Evolutionary conservation across 345 rosid genomes (phyloP).

Genomic region (Populus deltoides): DNA sequence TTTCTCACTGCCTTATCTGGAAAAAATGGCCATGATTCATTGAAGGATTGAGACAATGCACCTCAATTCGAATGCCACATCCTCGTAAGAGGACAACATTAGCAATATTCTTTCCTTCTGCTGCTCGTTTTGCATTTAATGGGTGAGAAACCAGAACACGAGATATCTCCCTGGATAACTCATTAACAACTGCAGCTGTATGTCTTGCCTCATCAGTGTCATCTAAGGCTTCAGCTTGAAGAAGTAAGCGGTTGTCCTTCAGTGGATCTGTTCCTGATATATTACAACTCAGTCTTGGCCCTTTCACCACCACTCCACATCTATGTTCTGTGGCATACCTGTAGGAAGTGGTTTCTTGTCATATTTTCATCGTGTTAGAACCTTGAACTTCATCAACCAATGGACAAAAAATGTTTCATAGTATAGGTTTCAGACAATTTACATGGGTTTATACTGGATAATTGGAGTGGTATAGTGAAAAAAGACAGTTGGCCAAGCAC

Average conservation of each 20-base stretch:
- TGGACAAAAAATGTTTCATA: background rate
- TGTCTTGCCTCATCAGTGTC: conserved; percentile 81
- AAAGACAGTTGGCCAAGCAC: background rate
- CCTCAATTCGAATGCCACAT: conserved; percentile 96
- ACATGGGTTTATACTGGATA: background rate
- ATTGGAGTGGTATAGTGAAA: background rate
- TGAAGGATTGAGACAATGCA: conserved; percentile 17
- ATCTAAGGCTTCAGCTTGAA: conserved; percentile 76
- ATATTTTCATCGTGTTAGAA: conserved; percentile 4
- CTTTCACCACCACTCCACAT: conserved; percentile 96
- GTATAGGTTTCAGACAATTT: background rate
- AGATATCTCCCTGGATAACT: conserved; percentile 77
- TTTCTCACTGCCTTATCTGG: background rate
- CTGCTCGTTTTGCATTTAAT: conserved; percentile 60
- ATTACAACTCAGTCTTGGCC: conserved; percentile 85
- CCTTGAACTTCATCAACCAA: background rate
- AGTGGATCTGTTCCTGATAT: conserved; percentile 96
- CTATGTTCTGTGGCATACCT: conserved; percentile 98
- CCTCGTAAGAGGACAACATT: conserved; percentile 89
- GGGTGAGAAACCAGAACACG: conserved; percentile 70
- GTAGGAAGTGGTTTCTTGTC: conserved; percentile 6
- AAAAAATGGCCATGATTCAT: background rate
- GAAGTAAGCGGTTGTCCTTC: conserved; percentile 78
- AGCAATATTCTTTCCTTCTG: conserved; percentile 79
- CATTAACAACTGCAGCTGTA: conserved; percentile 80